phyloP scores from a whole-genome alignment of 2,329 filamentous ascomycete genomes.

The Trichoderma pleuroti region DNA sequence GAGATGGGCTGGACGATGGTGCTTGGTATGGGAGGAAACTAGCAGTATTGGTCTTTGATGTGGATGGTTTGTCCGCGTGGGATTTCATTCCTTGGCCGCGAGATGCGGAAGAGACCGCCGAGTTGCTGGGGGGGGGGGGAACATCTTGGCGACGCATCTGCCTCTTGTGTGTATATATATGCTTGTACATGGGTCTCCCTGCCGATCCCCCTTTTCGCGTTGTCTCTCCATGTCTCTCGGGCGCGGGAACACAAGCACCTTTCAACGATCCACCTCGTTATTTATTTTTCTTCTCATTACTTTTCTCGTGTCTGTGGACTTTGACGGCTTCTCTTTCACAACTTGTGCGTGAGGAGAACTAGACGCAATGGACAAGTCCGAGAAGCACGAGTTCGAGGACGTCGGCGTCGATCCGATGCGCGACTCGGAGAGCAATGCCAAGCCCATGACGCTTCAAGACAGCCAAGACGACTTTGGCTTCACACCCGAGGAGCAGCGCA shows the following conservation, averaged over 20 bases:
- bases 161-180: background rate
- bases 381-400: slow-evolving; percentile 28
- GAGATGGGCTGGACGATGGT: background rate
- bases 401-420: slow-evolving; percentile 24
- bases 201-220: background rate
- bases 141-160: background rate
- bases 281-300: background rate
- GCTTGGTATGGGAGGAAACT: background rate
- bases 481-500: slow-evolving; percentile 58
- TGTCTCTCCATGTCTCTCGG: background rate
- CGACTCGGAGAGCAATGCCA: slow-evolving; percentile 30
- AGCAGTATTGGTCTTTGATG: background rate
- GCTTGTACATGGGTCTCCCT: background rate
- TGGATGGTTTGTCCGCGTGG: background rate
- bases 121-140: background rate
- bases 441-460: slow-evolving; percentile 45
- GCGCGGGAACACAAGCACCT: background rate
- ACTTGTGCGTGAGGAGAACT: too few relatives aligned
- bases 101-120: background rate
- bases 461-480: slow-evolving; percentile 42
- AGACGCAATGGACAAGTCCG: slow-evolving; percentile 28
- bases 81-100: background rate
- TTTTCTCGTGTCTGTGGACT: background rate
- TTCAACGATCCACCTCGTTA: background rate
- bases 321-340: background rate